phyloP scores from a whole-genome alignment of 306 rosid genomes.

The Prunus armeniaca region DNA sequence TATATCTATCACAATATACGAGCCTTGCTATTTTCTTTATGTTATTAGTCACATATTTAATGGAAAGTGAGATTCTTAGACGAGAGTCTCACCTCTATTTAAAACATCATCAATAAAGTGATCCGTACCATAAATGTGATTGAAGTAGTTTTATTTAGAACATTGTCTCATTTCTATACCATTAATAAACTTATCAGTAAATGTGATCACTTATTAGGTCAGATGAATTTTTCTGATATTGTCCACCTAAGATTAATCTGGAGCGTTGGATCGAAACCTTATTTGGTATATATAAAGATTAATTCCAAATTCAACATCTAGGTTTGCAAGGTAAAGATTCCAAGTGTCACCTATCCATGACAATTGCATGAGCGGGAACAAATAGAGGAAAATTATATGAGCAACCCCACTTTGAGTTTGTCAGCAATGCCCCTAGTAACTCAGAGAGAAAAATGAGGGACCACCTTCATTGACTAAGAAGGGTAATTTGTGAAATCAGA shows the following conservation, averaged over 20 bases:
- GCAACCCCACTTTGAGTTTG: background rate
- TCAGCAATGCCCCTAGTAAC: constrained; percentile 6
- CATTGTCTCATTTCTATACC: no score
- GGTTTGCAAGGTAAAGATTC: background rate
- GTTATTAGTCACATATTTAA: background rate
- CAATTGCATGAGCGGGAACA: background rate
- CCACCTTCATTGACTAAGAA: background rate
- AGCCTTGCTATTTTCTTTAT: background rate
- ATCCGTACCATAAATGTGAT: background rate
- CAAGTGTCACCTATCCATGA: background rate
- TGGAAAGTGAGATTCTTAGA: background rate
- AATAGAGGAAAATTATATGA: background rate
- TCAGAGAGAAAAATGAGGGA: background rate
- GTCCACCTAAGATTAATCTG: background rate
- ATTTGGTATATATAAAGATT: background rate
- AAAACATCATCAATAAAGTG: background rate
- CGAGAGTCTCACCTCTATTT: background rate
- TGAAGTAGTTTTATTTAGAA: background rate
- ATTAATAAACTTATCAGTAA: no score
- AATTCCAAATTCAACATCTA: background rate
- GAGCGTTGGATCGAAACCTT: background rate
- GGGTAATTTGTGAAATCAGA: constrained; percentile 38
- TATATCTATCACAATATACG: no score
- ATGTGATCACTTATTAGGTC: no score
- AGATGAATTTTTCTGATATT: no score